Percentiles rank a stretch among this genome's conserved stretches.
phyloP scores from a whole-genome alignment of 73 alveolate species.

The Paramecium sonneborni region DNA sequence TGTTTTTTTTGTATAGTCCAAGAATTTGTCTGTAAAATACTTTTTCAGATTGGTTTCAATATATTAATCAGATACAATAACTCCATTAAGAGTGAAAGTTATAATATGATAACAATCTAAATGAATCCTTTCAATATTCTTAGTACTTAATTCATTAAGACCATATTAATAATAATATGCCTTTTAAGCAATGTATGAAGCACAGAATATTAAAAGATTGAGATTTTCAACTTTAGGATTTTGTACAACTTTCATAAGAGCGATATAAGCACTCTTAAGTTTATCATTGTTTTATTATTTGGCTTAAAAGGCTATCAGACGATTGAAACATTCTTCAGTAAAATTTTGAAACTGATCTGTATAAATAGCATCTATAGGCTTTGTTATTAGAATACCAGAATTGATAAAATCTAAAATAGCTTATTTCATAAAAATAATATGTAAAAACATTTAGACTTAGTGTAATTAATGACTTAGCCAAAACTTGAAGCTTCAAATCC shows the following conservation, averaged over 20 bases:
- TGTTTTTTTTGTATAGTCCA: slow-evolving; percentile 6
- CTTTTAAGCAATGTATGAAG: neutral
- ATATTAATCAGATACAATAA: slow-evolving; percentile 25
- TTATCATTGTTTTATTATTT: neutral
- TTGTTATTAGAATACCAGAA: neutral
- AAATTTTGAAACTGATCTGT: neutral
- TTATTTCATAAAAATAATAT: neutral
- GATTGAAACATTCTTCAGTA: neutral
- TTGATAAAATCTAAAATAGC: slow-evolving; percentile 10
- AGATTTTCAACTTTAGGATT: slow-evolving; percentile 33
- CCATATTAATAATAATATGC: neutral
- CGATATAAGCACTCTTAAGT: neutral
- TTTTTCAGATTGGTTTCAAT: slow-evolving; percentile 1
- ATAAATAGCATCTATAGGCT: neutral
- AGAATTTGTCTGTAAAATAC: neutral
- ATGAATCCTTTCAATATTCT: neutral
- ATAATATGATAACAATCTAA: slow-evolving; percentile 36
- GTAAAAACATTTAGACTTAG: slow-evolving; percentile 3
- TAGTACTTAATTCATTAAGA: neutral
- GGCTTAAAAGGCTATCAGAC: neutral
- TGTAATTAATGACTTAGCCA: slow-evolving; percentile 3
- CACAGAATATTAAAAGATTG: neutral
- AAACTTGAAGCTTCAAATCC: slow-evolving; percentile 21
- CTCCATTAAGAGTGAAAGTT: slow-evolving; percentile 25
- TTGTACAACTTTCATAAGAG: neutral